phyloP scores from a whole-genome alignment of 441 rosid species.

The Adansonia rubrostipa region DNA sequence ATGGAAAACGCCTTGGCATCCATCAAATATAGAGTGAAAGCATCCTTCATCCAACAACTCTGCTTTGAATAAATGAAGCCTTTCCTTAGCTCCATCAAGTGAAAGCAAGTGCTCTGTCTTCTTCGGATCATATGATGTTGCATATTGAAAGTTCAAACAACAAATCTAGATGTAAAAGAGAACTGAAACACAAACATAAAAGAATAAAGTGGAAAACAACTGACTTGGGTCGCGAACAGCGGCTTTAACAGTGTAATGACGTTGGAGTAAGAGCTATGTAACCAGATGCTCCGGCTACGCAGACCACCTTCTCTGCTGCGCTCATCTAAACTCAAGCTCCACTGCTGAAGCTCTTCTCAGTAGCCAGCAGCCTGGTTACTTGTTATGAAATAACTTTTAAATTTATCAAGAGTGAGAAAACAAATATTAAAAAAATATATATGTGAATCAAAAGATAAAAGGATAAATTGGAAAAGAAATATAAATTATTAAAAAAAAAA shows the following conservation, averaged over 20 bases:
- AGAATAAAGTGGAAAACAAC: too few relatives aligned
- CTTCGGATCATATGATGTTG: conserved; percentile 40
- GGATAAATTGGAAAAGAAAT: too few relatives aligned
- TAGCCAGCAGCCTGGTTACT: too few relatives aligned
- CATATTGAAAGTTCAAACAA: neutral
- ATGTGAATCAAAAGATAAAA: too few relatives aligned
- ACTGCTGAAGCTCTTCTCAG: too few relatives aligned
- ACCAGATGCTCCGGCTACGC: conserved; percentile 39
- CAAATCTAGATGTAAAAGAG: neutral
- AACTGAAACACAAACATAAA: neutral
- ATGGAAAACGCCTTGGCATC: conserved; percentile 24
- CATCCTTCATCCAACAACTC: conserved; percentile 22
- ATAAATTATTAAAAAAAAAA: too few relatives aligned
- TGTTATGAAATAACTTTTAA: too few relatives aligned
- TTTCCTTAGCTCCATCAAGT: conserved; percentile 51
- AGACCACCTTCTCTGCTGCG: conserved; percentile 31
- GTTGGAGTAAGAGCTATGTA: conserved; percentile 38
- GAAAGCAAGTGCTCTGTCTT: conserved; percentile 45
- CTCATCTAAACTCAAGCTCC: conserved; percentile 9
- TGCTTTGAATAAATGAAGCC: conserved; percentile 46
- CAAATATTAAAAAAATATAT: too few relatives aligned
- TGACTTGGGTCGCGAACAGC: conserved; percentile 34
- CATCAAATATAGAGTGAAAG: conserved; percentile 15
- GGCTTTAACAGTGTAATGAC: conserved; percentile 38
- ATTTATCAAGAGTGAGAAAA: too few relatives aligned